These are phyloP conservation scores for Hirsutella thompsonii DNA, from an alignment of 2,329 filamentous ascomycete genomes.

Conservation along the genomic window DNA sequence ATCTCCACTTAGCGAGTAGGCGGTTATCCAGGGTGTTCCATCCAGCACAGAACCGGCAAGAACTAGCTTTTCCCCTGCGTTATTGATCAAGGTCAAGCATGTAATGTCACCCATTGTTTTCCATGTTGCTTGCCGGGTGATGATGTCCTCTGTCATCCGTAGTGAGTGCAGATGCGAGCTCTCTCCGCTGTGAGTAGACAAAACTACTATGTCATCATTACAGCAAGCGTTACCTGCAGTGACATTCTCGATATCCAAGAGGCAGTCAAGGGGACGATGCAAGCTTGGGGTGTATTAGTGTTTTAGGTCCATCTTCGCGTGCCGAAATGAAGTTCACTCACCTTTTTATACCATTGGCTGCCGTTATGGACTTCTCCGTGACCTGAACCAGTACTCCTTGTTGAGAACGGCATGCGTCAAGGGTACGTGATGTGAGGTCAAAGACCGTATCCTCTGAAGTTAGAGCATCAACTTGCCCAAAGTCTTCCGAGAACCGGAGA, in stretches of 20 bases:
- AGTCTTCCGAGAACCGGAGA: slow-evolving; percentile 34
- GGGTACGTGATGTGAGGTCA: slow-evolving; percentile 38
- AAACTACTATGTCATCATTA: slow-evolving; percentile 21
- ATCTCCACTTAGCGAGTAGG: slow-evolving; percentile 15
- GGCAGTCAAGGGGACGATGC: slow-evolving; percentile 17
- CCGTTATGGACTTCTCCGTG: slow-evolving; percentile 32
- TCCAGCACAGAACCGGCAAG: slow-evolving; percentile 21
- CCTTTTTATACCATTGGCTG: slow-evolving; percentile 23
- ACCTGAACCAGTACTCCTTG: slow-evolving; percentile 35
- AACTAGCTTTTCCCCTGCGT: slow-evolving; percentile 14
- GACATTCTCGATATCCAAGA: slow-evolving; percentile 14
- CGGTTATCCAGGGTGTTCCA: slow-evolving; percentile 18
- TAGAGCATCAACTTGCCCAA: slow-evolving; percentile 30
- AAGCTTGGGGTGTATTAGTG: slow-evolving; percentile 13
- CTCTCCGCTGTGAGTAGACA: slow-evolving; percentile 26
- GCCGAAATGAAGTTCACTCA: slow-evolving; percentile 13
- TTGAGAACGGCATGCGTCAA: slow-evolving; percentile 27
- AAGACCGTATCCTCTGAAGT: slow-evolving; percentile 29
- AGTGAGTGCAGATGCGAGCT: slow-evolving; percentile 26
- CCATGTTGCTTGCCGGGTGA: slow-evolving; percentile 18
- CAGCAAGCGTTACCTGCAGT: slow-evolving; percentile 30
- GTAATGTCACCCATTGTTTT: slow-evolving; percentile 34
- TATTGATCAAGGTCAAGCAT: slow-evolving; percentile 25
- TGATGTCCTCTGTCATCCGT: slow-evolving; percentile 17
- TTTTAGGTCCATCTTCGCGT: no score